Base-by-base conservation (phyloP, 768 basidiomycete species). In the Solioccasus polychromus region DNA sequence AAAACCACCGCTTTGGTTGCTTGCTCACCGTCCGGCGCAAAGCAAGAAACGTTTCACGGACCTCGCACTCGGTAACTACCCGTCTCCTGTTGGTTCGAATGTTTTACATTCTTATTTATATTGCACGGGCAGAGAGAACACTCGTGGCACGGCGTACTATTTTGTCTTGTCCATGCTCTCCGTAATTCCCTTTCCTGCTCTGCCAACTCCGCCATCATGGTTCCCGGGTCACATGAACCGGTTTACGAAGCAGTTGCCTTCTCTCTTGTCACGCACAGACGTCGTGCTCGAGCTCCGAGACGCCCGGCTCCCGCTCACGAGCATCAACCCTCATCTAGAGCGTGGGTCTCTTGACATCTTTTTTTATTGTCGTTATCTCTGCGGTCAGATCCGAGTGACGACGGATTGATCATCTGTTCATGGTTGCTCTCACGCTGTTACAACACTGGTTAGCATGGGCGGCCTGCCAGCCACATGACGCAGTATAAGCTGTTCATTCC, bases 251-350 rank as follows among this genome's bases (percentile, higher is more conserved):
- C 78, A 79, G 62, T 72, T 96, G 34, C 89, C 92, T 17, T 69
- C 76, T 17, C 71, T 92, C 47, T 77, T 97, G 32, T 79, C 83
- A 25, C 82, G 83, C 50, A 91, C 90, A 26, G 87, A 93, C 59
- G 82, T 98, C 44, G 89, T 98, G 40, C 84, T 99, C 51, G 95
- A 99, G 71, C 82, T 94, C 23, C 78, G 95, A 60, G 95, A 99
- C 69, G 82, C 93, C 11, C 81, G 95, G 24, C 74, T 98, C 43
- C 95, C 95, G 6, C 73, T 98, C 51, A 94, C 94, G 18, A 93
- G 90, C 55, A 89, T 98, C 64, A 98, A 98, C 66, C 78, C 83
- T 46, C 82, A 80, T 15, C 79, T 98, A 45, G 93, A 98, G 77
- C 79, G 85, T 86, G 68, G 60, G 80, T 58, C 25, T 17, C 5